Conservation (phyloP, 179 eudicot species). For the Silene vulgaris region DNA sequence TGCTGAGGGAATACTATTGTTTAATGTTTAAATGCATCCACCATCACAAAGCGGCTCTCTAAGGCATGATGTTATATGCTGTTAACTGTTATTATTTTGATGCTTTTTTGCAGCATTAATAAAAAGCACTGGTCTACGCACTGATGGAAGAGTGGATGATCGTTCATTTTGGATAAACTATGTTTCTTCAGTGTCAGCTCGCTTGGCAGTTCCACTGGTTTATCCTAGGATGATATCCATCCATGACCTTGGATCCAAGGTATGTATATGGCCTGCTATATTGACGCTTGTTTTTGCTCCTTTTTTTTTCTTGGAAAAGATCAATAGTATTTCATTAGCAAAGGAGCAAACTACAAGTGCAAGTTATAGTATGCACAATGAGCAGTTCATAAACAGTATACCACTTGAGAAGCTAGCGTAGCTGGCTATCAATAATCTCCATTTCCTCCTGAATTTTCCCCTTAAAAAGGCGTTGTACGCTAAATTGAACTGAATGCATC, state of each 20-base stretch:
- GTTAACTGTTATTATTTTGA: not conserved
- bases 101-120: constrained; percentile 50
- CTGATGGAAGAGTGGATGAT: constrained; percentile 68
- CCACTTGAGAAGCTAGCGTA: no score
- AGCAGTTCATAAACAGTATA: no score
- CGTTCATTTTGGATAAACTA: constrained; percentile 74
- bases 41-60: not conserved
- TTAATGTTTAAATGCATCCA: not conserved
- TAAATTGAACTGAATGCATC: no score
- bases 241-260: constrained; percentile 77
- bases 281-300: not conserved
- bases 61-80: not conserved
- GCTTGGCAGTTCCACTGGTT: constrained; percentile 80
- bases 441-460: no score
- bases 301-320: not conserved
- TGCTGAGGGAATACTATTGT: not conserved
- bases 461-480: no score
- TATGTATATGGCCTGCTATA: constrained; percentile 26
- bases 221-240: constrained; percentile 86
- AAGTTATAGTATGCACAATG: no score
- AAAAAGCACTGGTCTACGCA: constrained; percentile 64
- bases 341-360: no score
- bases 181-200: constrained; percentile 61
- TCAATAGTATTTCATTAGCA: no score
- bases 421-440: no score